Conservation (phyloP, 164 flowering plant species). For the Liquidambar formosana region DNA sequence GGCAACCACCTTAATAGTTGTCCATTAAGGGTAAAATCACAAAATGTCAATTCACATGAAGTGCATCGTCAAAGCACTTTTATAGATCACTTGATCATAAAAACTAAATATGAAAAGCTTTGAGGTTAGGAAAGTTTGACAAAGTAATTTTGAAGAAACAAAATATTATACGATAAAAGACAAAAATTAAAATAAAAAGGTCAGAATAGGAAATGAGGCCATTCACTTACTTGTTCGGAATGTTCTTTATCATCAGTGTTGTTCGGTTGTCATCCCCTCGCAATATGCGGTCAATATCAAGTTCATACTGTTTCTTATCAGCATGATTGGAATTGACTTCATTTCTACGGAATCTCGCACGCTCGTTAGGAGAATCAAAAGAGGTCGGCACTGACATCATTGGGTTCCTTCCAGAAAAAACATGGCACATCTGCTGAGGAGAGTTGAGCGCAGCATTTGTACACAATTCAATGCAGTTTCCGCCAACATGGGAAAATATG, state of each 20-base stretch:
- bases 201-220: constrained; percentile 1
- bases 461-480: constrained; percentile 12
- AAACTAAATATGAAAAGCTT: background rate
- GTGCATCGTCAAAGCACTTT: background rate
- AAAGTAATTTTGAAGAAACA: background rate
- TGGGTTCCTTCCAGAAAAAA: constrained; percentile 21
- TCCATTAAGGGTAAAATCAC: background rate
- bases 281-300: constrained; percentile 73
- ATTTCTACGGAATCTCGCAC: constrained; percentile 45
- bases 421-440: constrained; percentile 18
- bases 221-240: constrained; percentile 79
- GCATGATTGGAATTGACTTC: constrained; percentile 44
- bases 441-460: constrained; percentile 16
- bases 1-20: background rate
- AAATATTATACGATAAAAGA: background rate
- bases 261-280: constrained; percentile 70
- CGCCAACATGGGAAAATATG: constrained; percentile 16
- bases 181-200: background rate
- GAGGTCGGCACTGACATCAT: constrained; percentile 15
- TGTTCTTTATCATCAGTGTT: constrained; percentile 86
- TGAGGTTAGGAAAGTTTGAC: too few species aligned
- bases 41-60: background rate
- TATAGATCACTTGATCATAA: background rate
- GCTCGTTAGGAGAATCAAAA: constrained; percentile 25
- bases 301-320: constrained; percentile 80